Conservation (phyloP, 2,329 filamentous ascomycete genomes). For the Rhinocladiella similis region DNA sequence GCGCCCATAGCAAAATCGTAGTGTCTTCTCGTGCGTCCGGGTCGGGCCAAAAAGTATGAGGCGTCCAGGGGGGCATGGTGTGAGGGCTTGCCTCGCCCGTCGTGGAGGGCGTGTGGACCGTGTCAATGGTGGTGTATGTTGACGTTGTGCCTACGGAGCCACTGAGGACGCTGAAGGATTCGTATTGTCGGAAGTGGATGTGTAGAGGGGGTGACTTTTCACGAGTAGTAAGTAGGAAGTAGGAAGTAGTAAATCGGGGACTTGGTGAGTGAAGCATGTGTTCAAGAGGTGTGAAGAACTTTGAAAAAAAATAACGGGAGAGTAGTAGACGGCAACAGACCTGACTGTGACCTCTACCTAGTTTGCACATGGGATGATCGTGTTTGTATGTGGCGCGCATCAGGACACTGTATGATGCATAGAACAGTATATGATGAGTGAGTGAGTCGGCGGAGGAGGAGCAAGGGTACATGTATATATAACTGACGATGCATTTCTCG, state of each 20-base stretch:
- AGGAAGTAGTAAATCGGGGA: too few relatives aligned
- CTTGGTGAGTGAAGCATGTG: background rate
- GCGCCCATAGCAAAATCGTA: conserved; percentile 18
- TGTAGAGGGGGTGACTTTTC: conserved; percentile 20
- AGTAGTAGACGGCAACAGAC: background rate
- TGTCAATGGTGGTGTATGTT: conserved; percentile 10
- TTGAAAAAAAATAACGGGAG: too few relatives aligned
- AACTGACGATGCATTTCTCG: conserved; percentile 22
- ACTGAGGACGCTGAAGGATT: conserved; percentile 15
- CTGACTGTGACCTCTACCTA: conserved; percentile 13
- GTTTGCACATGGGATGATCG: conserved; percentile 15
- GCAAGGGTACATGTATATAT: background rate
- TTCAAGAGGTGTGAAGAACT: background rate
- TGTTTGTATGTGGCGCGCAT: conserved; percentile 19
- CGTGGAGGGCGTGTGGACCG: conserved; percentile 15
- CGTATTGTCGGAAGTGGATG: conserved; percentile 21
- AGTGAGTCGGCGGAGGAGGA: background rate
- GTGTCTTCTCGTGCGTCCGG: conserved; percentile 15
- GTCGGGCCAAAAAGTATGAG: conserved; percentile 19
- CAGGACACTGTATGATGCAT: conserved; percentile 10
- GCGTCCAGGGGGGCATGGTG: conserved; percentile 9
- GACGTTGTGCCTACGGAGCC: conserved; percentile 19
- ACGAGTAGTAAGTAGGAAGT: background rate
- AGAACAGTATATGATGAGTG: background rate
- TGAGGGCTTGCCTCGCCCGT: background rate